Conservation (phyloP, 2,329 filamentous ascomycete species). For the Colletotrichum sp. region DNA sequence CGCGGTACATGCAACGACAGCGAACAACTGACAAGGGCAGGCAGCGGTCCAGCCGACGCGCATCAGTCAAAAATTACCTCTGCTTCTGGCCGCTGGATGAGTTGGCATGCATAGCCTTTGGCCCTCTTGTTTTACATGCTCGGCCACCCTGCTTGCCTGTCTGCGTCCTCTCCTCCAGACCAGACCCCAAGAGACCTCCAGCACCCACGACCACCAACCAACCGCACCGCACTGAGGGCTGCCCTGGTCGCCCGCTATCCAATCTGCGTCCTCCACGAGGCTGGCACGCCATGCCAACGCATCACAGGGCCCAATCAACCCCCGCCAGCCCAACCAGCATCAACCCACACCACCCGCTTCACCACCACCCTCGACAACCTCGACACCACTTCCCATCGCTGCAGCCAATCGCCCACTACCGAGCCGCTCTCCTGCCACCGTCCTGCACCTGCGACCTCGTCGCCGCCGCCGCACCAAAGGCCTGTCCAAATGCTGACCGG, state of each 20-base stretch:
- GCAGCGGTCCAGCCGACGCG: neutral
- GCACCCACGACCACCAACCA: neutral
- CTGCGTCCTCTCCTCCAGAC: neutral
- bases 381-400: neutral
- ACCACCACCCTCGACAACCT: neutral
- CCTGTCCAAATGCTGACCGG: neutral
- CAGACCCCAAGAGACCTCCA: neutral
- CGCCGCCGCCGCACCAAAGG: neutral
- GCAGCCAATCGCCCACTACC: slow-evolving; percentile 8
- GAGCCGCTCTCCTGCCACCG: slow-evolving; percentile 4
- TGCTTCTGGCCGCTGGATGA: slow-evolving; percentile 15
- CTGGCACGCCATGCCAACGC: slow-evolving; percentile 22
- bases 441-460: neutral
- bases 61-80: neutral
- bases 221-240: neutral
- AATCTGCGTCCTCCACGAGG: slow-evolving; percentile 26
- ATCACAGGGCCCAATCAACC: slow-evolving; percentile 22
- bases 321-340: slow-evolving; percentile 11
- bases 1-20: slow-evolving; percentile 1
- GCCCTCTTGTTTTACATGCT: slow-evolving; percentile 14
- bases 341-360: slow-evolving; percentile 9
- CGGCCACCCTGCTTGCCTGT: neutral
- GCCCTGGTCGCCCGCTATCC: slow-evolving; percentile 15
- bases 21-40: neutral
- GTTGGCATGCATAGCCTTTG: slow-evolving; percentile 22